Base-by-base conservation (phyloP, 805 yeast genomes). In the Zygotorulaspora chibaensis region DNA sequence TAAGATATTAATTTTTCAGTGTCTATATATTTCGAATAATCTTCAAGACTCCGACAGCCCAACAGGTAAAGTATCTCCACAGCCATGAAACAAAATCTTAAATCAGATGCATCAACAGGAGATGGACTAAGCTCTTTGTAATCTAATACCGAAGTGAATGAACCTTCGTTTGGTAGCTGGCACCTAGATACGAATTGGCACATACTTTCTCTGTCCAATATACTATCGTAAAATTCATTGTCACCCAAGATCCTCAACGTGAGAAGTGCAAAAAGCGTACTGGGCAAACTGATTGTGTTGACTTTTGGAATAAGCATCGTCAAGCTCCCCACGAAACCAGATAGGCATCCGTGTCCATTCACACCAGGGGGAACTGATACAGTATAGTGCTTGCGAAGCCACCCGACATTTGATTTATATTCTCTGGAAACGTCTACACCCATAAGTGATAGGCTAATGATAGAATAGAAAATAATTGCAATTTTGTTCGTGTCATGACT, bases 11-110 rank as follows among this genome's bases (percentile, higher is more conserved):
- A 57, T 3, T 47, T 50, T 0, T 56, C 68, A 0, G 69, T 51
- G 52, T 84, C 71, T 27, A 84, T 70, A 48, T 72, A 79, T 28
- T 44, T 38, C 13, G 59, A 43, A 20, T 47, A 57, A 3, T 59
- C 59, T 8, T 51, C 48, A 11, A 38, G 46, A 7, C 51, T 50
- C 33, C 61, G 51, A 40, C 62, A 53, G 0, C 66, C 68, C 6
- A 82, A 57, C 35, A 87, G 57, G 50, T 73, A 70, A 27, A 86
- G 63, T 10, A 87, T 80, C 1, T 83, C 74, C 2, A 76, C 65
- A 0, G 96, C 96, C 44, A 88, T 71, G 69, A 86, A 87, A 44
- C 86, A 77, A 52, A 79, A 80, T 41, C 97, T 69, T 46, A 85
- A 60, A 63, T 91, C 96, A 1, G 74, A 67, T 40, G 87, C 90